Percentiles rank a stretch among this genome's conserved stretches.
These are phyloP conservation scores for Eimeria acervulina DNA, from an alignment of 169 alveolate genomes.

Conservation along the genomic window DNA sequence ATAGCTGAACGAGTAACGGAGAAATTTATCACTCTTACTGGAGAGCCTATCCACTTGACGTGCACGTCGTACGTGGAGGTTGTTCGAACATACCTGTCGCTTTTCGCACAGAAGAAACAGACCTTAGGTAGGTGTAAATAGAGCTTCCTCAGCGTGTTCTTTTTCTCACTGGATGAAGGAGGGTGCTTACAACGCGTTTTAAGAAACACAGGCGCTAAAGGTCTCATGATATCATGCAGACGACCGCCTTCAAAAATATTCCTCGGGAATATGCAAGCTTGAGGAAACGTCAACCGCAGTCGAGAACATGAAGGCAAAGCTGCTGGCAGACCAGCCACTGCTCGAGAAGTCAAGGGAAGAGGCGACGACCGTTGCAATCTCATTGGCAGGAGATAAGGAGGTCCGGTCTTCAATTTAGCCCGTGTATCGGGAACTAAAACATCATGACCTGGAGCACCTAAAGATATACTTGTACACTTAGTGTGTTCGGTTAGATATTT, in stretches of 20 bases:
- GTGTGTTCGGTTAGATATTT: too few relatives aligned
- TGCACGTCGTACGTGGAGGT: slow-evolving; percentile 63
- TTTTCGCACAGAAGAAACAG: slow-evolving; percentile 80
- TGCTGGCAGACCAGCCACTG: slow-evolving; percentile 91
- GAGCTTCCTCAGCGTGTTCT: background rate
- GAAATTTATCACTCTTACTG: slow-evolving; percentile 5
- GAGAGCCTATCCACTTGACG: slow-evolving; percentile 73
- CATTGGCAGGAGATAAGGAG: slow-evolving; percentile 85
- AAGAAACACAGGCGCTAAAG: background rate
- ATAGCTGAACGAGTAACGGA: slow-evolving; percentile 33
- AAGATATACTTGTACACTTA: background rate
- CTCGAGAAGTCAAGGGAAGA: slow-evolving; percentile 91
- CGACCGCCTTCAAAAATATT: slow-evolving; percentile 90
- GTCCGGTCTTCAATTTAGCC: slow-evolving; percentile 72
- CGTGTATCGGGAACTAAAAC: background rate
- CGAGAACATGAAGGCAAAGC: slow-evolving; percentile 91
- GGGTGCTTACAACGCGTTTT: background rate
- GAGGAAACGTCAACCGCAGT: slow-evolving; percentile 95
- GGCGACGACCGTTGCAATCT: slow-evolving; percentile 22
- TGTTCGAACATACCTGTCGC: slow-evolving; percentile 47
- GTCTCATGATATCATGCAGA: background rate
- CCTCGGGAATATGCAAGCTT: slow-evolving; percentile 94
- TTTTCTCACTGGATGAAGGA: background rate
- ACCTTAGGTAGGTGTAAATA: slow-evolving; percentile 65
- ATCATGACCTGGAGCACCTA: background rate